phyloP scores from a whole-genome alignment of 805 yeast genomes.

The Wickerhamomyces kurtzmanii region DNA sequence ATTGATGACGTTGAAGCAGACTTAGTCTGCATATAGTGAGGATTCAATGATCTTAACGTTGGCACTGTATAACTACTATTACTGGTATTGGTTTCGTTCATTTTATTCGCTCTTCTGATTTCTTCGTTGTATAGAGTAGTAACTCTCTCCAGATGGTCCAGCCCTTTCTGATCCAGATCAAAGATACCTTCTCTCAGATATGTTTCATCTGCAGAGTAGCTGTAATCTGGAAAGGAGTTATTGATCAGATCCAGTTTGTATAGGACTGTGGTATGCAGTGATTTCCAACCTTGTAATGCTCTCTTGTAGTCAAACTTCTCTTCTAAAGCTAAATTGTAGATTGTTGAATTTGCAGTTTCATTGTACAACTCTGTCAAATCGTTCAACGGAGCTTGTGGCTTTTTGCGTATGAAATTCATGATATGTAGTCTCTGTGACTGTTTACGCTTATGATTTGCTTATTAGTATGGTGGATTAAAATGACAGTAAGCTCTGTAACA shows the following conservation, averaged over 20 bases:
- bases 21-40: slow-evolving; percentile 16
- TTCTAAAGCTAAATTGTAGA: slow-evolving; percentile 48
- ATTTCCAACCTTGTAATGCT: slow-evolving; percentile 67
- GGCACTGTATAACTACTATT: slow-evolving; percentile 10
- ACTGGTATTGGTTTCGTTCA: not conserved
- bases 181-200: slow-evolving; percentile 24
- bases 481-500: too few relatives aligned
- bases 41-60: slow-evolving; percentile 12
- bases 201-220: slow-evolving; percentile 34
- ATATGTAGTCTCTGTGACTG: too few relatives aligned
- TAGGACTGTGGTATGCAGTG: slow-evolving; percentile 51
- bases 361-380: slow-evolving; percentile 51
- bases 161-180: slow-evolving; percentile 23
- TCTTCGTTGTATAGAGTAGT: slow-evolving; percentile 11
- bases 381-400: slow-evolving; percentile 50
- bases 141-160: slow-evolving; percentile 30
- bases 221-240: slow-evolving; percentile 22
- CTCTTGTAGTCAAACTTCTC: slow-evolving; percentile 40
- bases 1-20: slow-evolving; percentile 10
- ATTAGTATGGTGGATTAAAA: too few relatives aligned
- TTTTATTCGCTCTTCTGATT: not conserved
- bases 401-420: slow-evolving; percentile 46
- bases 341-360: slow-evolving; percentile 49
- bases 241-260: slow-evolving; percentile 46
- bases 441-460: too few relatives aligned